Conservation (phyloP, 331 rosid genomes). For the Phaseolus coccineus region DNA sequence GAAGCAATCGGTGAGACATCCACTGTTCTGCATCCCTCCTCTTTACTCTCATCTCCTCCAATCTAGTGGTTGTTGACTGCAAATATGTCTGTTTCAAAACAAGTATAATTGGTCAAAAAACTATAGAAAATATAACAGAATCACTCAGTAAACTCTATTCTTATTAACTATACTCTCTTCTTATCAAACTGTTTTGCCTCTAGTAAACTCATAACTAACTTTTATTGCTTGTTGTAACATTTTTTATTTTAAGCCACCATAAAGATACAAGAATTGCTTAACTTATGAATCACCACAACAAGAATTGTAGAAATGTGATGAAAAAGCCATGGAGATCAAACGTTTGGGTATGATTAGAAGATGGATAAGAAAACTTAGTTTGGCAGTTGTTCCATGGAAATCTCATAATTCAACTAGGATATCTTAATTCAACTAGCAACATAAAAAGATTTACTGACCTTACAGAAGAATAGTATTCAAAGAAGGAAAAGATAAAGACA, state of each 20-base stretch:
- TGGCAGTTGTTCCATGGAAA: slow-evolving; percentile 8
- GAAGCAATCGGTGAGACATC: slow-evolving; percentile 96
- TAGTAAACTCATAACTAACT: neutral
- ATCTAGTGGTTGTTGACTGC: slow-evolving; percentile 84
- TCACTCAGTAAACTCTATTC: neutral
- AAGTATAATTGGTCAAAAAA: slow-evolving; percentile 47
- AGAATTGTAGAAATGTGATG: neutral
- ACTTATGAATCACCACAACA: neutral
- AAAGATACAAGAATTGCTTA: neutral
- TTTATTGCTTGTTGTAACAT: neutral
- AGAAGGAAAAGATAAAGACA: neutral
- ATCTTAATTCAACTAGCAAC: slow-evolving; percentile 21
- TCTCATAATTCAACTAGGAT: slow-evolving; percentile 16
- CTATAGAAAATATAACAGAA: slow-evolving; percentile 34
- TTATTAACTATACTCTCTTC: no score
- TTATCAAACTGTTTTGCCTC: neutral
- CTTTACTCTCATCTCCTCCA: slow-evolving; percentile 97
- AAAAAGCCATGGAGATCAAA: neutral
- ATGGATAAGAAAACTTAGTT: neutral
- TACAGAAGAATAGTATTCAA: neutral
- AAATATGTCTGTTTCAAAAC: slow-evolving; percentile 76
- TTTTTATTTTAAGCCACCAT: neutral
- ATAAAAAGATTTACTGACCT: neutral
- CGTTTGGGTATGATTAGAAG: neutral
- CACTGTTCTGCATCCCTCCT: slow-evolving; percentile 98